Base-by-base conservation (phyloP, 1,284 basidiomycete genomes). In the Tetrapyrgos nigripes region DNA sequence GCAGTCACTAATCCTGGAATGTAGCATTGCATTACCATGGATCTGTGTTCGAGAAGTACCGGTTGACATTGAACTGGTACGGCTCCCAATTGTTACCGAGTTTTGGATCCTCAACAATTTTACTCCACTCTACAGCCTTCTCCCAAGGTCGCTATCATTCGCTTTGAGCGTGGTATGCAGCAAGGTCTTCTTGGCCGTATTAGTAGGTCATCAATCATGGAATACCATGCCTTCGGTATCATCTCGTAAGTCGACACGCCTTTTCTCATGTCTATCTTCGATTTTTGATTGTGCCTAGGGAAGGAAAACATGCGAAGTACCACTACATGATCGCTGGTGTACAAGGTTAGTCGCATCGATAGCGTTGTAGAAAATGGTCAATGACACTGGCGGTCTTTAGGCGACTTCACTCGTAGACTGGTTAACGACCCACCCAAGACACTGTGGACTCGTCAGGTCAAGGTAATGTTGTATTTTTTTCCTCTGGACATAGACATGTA, bases 251-350 rank as follows among this genome's bases (percentile, higher is more conserved):
- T 40, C 19, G 17, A 40, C 37, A 9, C 9, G 72, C 17, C 40
- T 54, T 47, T 27, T 48, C 24, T 54, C 52, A 45, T 46, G 29
- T 17, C 21, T 5, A 23, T 52, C 37, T 21, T 21, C 31, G 27
- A 43, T 40, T 14, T 14, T 44, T 45, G 4, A 58, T 29, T 60
- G 17, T 61, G 47, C 62, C n/a, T 28, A 90, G 88, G 27, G 89
- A 90, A 70, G 87, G 88, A 24, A 80, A 77, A 4, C 80, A 89
- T 59, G 82, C 89, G 11, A 83, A 88, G 65, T 85, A 87, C 65
- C 90, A 92, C 71, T 92, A 89, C 73, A 75, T 92, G 79, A 87
- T 92, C 60, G 87, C 85, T 64, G 90, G 89, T 72, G 89, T 91
- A 48, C 89, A 91, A 78, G 88, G 86, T 80, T 62, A 14, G 31